Base-by-base conservation (phyloP, 2,329 filamentous ascomycete genomes). In the Pseudogymnoascus sp. region DNA sequence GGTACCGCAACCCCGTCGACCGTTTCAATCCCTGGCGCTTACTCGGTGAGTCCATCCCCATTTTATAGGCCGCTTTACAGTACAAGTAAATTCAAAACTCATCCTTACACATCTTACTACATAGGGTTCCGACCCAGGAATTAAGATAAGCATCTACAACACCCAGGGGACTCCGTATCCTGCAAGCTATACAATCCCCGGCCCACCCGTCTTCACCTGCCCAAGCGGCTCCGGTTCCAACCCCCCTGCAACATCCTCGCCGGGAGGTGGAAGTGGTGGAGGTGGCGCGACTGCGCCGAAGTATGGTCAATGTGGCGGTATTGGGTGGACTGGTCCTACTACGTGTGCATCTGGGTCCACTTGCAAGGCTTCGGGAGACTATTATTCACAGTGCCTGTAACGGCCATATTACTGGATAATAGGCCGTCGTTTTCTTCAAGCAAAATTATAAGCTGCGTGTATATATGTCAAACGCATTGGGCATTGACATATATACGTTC, bases 21-120 rank as follows among this genome's bases (percentile, higher is more conserved):
- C 3, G 78, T 79, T 27, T 74, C 74, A 61, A 78, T 82, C 65
- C 80, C 79, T 0, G 79, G 79, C 12, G 73, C 78, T 1, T 82
- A 82, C 71, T 76, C 72, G 33, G 71, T 75, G 2, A 74, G 45
- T 55, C n/a, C 25, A 40, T n/a, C 29, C 45, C 27, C n/a, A 33
- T 29, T 33, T 5, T 12, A 55, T 18, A 18, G 18, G 39, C n/a
- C 7, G 13, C 7, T 40, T 8, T 40, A 25, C 4, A 21, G 18
- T 45, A 27, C 4, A 25, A 27, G 21, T 45, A 25, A 45, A 45
- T 45, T 13, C 8, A 27, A 45, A 21, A 29, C 25, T 15, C 7
- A 48, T 48, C 5, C 45, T 52, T 15, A 55, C 45, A 33, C 27
- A 18, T 55, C 27, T 12, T 8, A 18, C 31, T 55, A 55, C 13